Evolutionary conservation across 345 rosid genomes (phyloP).

Genomic region (Syzygium aqueum): DNA sequence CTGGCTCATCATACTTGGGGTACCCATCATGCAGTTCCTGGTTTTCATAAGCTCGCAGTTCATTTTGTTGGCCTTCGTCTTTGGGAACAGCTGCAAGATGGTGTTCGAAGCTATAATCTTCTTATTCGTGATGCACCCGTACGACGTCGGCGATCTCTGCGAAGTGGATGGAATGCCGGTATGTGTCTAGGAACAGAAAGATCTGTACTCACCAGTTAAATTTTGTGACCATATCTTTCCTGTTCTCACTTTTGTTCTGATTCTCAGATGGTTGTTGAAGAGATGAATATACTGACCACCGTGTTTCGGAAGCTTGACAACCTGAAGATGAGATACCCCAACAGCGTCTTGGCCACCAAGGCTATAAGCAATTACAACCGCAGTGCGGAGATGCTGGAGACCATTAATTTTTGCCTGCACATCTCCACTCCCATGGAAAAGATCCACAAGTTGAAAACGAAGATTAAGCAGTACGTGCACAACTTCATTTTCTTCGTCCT

Average conservation of each 20-base stretch:
- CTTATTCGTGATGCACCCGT: slow-evolving; percentile 47
- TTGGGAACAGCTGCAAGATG: slow-evolving; percentile 44
- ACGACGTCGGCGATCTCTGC: slow-evolving; percentile 39
- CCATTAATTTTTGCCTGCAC: slow-evolving; percentile 31
- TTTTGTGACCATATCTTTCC: background rate
- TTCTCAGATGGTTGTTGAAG: slow-evolving; percentile 39
- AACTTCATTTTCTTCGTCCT: background rate
- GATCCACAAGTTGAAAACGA: slow-evolving; percentile 13
- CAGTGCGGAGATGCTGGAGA: slow-evolving; percentile 38
- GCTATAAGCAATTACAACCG: slow-evolving; percentile 38
- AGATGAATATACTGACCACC: slow-evolving; percentile 49
- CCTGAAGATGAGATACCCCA: slow-evolving; percentile 39
- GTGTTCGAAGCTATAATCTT: slow-evolving; percentile 45
- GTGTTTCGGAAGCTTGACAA: slow-evolving; percentile 30
- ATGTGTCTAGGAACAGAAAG: background rate
- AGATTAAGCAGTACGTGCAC: slow-evolving; percentile 16
- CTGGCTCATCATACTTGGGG: slow-evolving; percentile 43
- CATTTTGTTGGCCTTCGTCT: slow-evolving; percentile 32
- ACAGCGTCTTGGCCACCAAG: slow-evolving; percentile 29
- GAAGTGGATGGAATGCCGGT: slow-evolving; percentile 48
- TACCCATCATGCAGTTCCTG: slow-evolving; percentile 32
- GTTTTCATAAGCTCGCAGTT: slow-evolving; percentile 43
- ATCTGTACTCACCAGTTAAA: background rate
- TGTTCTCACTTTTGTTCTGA: background rate
- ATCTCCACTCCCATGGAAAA: slow-evolving; percentile 38